A percentile compares a stretch with the other conserved stretches of the same genome.
Conservation (phyloP, 2,329 filamentous ascomycete genomes). For the Trichoderma polysporum region DNA sequence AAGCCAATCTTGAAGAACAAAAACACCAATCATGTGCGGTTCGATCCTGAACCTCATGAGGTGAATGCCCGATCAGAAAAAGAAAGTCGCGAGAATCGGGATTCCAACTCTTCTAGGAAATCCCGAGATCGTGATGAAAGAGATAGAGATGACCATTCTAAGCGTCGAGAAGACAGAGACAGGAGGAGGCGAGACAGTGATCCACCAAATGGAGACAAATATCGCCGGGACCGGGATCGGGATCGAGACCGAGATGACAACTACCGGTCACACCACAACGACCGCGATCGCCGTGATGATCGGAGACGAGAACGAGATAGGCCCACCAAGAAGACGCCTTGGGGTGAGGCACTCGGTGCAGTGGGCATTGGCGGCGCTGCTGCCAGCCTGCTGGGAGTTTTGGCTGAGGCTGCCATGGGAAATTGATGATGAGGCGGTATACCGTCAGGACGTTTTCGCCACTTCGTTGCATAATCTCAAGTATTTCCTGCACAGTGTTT, state of each 20-base stretch:
- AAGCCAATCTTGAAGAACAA: constrained; percentile 64
- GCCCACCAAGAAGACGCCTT: constrained; percentile 44
- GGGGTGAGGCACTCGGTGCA: constrained; percentile 55
- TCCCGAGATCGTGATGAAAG: constrained; percentile 33
- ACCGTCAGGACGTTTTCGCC: not conserved
- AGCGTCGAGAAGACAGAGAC: constrained; percentile 5
- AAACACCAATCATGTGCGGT: constrained; percentile 57
- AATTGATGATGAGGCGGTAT: not conserved
- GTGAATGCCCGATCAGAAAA: constrained; percentile 36
- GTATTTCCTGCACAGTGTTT: not conserved
- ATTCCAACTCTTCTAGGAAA: constrained; percentile 23
- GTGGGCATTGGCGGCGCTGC: constrained; percentile 62
- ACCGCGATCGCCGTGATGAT: constrained; percentile 38
- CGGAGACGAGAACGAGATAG: constrained; percentile 36
- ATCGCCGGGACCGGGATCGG: not conserved
- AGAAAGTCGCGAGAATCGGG: constrained; percentile 35
- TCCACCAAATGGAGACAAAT: constrained; percentile 18
- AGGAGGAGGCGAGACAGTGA: constrained; percentile 28
- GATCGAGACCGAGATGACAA: not conserved
- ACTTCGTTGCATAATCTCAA: not conserved
- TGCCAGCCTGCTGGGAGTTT: constrained; percentile 56
- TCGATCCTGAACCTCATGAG: constrained; percentile 50
- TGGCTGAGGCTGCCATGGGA: constrained; percentile 54
- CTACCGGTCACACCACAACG: no score
- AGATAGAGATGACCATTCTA: constrained; percentile 21